Base-by-base conservation (phyloP, 1,284 basidiomycete species). In the Wolfiporia cocos region DNA sequence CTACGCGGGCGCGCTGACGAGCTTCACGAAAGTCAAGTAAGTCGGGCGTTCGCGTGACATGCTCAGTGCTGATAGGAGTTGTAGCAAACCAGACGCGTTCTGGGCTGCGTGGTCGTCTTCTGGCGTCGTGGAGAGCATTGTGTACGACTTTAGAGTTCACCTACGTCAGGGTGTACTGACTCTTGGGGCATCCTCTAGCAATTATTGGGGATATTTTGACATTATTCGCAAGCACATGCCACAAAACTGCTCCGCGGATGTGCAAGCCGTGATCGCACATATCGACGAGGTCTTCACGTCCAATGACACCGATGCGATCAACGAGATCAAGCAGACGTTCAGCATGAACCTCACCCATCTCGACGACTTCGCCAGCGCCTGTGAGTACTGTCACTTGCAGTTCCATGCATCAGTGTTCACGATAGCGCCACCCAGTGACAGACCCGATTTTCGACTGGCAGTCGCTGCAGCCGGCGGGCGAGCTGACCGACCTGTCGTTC, bases 191-290 rank as follows among this genome's bases (percentile, higher is more conserved):
- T n/a, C 19, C 21, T 29, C 26, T 43, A 61, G 57, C n/a, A 55
- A 83, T 52, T 85, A 73, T 55, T 85, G 82, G 74, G 67, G 65
- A 41, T 87, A 85, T 57, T 86, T 83, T 59, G 80, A 82, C 47
- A 80, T 81, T 12, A 74, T 84, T 48, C 72, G 75, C 9, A 66
- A 76, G 48, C 66, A 76, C 51, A 86, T 86, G 81, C 80, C 83
- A 0, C 54, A 68, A 49, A 86, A 86, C 57, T 88, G 85, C 60
- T 84, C 81, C 11, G 71, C 78, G 0, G 84, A 88, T 50, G 71
- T 86, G 17, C 62, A 82, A 55, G 71, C 71, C n/a, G 81, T 80
- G 17, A 73, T 86, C 46, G 53, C 67, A 2, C 70, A 82, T 50
- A 61, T 86, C 34, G 84, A 86, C 55, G 39, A 67, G 22, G 70